phyloP scores from a whole-genome alignment of 2,329 filamentous ascomycete species.

The Neonectria ditissima region DNA sequence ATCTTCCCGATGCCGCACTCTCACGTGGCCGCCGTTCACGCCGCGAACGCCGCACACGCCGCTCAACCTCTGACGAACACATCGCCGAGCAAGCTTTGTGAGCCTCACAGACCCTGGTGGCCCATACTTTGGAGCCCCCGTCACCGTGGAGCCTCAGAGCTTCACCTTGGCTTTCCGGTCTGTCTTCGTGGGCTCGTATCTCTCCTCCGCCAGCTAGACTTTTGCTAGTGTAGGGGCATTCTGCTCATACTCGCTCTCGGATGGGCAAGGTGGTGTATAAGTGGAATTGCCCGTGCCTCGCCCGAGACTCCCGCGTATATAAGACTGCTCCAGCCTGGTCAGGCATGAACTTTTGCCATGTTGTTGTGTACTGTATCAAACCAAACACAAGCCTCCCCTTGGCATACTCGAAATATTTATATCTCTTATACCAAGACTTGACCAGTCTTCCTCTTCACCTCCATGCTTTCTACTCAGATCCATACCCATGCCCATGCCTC shows the following conservation, averaged over 20 bases:
- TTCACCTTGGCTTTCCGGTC: conserved; percentile 33
- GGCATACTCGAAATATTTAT: neutral
- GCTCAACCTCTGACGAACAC: neutral
- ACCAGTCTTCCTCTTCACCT: conserved; percentile 16
- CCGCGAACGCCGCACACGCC: neutral
- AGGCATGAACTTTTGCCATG: conserved; percentile 27
- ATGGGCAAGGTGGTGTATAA: neutral
- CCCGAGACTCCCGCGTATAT: conserved; percentile 29
- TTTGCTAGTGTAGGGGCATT: conserved; percentile 13
- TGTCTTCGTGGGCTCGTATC: conserved; percentile 40
- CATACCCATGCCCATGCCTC: conserved; percentile 38
- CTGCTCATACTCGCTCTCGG: conserved; percentile 20
- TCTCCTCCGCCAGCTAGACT: conserved; percentile 26
- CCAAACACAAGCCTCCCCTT: conserved; percentile 15
- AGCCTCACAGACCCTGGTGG: conserved; percentile 7
- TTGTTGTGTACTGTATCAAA: conserved; percentile 19
- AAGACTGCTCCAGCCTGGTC: conserved; percentile 31
- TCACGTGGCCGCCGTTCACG: conserved; percentile 34
- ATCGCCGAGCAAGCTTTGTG: neutral
- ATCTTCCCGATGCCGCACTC: conserved; percentile 37
- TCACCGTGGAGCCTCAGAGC: conserved; percentile 5
- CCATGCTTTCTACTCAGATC: conserved; percentile 46
- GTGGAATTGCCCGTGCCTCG: neutral
- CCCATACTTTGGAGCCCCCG: conserved; percentile 2
- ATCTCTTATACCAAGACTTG: conserved; percentile 20